Percentiles rank a stretch among this genome's conserved stretches.
Conservation (phyloP, 1,284 basidiomycete species). For the Lentinula novae-zelandiae region DNA sequence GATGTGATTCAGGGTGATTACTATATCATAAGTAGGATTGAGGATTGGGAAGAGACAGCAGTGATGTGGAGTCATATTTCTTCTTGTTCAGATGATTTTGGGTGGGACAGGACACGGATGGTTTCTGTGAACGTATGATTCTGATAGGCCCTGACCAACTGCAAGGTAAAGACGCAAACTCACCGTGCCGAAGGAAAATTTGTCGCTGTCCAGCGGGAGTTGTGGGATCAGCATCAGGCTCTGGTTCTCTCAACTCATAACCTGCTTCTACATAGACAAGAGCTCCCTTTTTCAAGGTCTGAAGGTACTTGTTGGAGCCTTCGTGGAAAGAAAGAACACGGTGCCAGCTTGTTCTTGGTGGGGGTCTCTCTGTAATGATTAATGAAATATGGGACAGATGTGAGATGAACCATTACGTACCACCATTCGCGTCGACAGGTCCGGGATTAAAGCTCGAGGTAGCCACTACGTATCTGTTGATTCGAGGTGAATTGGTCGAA, state of each 20-base stretch:
- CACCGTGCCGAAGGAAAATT: slow-evolving; percentile 76
- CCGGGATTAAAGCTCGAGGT: slow-evolving; percentile 60
- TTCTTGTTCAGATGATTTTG: slow-evolving; percentile 11
- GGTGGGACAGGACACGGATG: slow-evolving; percentile 20
- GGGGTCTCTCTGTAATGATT: slow-evolving; percentile 42
- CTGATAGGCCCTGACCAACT: background rate
- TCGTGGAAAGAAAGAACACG: slow-evolving; percentile 67
- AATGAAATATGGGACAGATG: background rate
- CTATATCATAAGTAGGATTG: background rate
- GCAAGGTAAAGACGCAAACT: background rate
- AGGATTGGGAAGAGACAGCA: background rate
- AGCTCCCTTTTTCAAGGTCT: slow-evolving; percentile 60
- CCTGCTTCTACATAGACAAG: slow-evolving; percentile 75
- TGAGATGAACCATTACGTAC: slow-evolving; percentile 32
- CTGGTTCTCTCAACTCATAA: slow-evolving; percentile 71
- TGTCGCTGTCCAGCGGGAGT: slow-evolving; percentile 70
- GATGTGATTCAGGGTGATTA: background rate
- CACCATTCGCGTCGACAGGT: slow-evolving; percentile 55
- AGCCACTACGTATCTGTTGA: slow-evolving; percentile 61
- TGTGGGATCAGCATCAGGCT: slow-evolving; percentile 54
- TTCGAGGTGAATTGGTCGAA: background rate
- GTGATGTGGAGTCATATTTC: background rate
- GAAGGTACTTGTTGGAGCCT: slow-evolving; percentile 54
- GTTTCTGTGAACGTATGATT: slow-evolving; percentile 16
- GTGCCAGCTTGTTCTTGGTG: slow-evolving; percentile 67